Base-by-base conservation (phyloP, 768 basidiomycete genomes). In the Cyclocybe aegerita region DNA sequence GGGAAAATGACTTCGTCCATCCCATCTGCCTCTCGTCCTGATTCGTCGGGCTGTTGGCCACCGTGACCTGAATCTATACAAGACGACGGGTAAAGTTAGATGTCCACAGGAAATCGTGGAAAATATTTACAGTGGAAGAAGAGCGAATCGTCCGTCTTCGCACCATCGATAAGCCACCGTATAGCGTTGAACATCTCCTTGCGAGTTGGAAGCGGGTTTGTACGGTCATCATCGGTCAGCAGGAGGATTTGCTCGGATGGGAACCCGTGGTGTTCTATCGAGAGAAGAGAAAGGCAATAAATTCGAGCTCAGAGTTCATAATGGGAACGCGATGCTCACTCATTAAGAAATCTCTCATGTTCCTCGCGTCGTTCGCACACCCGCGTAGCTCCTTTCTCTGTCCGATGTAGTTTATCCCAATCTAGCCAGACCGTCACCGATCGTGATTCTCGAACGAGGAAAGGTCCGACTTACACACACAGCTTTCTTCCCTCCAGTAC, bases 1-100 rank as follows among this genome's bases (percentile, higher is more conserved):
- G 96, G 96, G 65, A 85, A 98, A 58, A 98, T 95, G 14, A 86
- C 88, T 74, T 93, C 91, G 53, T 93, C 91, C 53, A 73, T 80
- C 3, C 93, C 93, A 61, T 90, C 88, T 0, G 72, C 68, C 66
- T 95, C 86, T 54, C 89, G 86, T 1, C 89, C 90, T 52, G 88
- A 76, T 0, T 67, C 56, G 68, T 96, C 93, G 41, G 78, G 76
- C 2, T 86, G 83, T 62, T 95, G 94, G 6, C 94, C 96, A 15
- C 97, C 96, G 58, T 98, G 95, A 1, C 95, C 96, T 1, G 94
- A 96, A 70, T 92, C 88, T 90, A 47, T 7, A 37, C 12, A 23
- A 23, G 29, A 7, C 15, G 34, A 41, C 36, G 15, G 14, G 42
- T 37, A 29, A n/a, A 38, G 14, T 34, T n/a, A 9, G 14, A n/a